Base-by-base conservation (phyloP, 345 rosid species). In the Excoecaria agallocha region DNA sequence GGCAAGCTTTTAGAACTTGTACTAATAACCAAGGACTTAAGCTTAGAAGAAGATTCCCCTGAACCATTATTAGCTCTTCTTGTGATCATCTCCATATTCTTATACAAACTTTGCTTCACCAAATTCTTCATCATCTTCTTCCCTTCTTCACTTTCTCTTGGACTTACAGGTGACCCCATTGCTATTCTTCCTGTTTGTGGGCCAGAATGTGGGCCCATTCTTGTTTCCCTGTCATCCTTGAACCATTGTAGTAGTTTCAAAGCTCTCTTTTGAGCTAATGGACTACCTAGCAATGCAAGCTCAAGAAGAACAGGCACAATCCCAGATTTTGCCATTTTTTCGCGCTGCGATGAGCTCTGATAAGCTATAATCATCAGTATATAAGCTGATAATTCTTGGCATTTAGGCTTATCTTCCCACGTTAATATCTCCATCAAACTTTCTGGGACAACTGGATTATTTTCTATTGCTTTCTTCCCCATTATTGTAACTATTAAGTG, bases 1-100 rank as follows among this genome's bases (percentile, higher is more conserved):
- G 98, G 92, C 89, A 95, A 85, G 85, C 99, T 95, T 76, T 93
- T 95, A 12, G 91, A 93, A 66, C 99, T 95, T 16, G 98, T 87
- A 73, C 96, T 95, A 54, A 88, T 74, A 56, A 84, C 90, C 74
- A 95, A 80, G 8, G 94, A 73, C 83, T 95, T 92, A 38, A 87
- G 82, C 78, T 82, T 87, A 35, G 72, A 69, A 35, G 72, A 69
- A 20, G 78, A 43, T 41, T 83, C 90, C 56, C 65, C 80, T 62
- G 68, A 73, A 58, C 69, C 72, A 45, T 67, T 76, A 78, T 80
- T 88, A 9, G 98, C 98, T 82, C 99, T 67, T 71, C 79, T 70
- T 1, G 92, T 89, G 55, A 95, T 95, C 89, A 89, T 79, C 76
- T 95, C 98, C 97, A 95, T 81, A 59, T 95, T 95, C 90, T 87